Conservation (phyloP, 192 early-diverging fungal species). For the Coemansia reversa region DNA sequence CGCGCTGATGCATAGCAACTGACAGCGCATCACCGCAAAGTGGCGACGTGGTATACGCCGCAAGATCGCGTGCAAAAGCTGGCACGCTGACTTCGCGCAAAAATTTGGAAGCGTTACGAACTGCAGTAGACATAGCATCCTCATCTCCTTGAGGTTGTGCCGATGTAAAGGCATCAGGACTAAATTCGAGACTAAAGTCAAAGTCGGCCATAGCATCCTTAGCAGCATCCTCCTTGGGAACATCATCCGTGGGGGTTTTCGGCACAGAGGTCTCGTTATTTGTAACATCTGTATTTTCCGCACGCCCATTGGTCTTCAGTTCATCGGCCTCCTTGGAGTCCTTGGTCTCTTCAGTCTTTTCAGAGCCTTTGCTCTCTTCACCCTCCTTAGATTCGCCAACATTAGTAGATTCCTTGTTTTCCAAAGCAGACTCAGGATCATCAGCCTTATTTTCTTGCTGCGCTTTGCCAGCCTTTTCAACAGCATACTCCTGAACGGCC, state of each 20-base stretch:
- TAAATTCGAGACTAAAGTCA: constrained; percentile 58
- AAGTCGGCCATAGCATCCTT: constrained; percentile 42
- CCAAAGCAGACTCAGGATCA: neutral
- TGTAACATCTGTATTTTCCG: neutral
- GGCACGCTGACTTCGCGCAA: constrained; percentile 68
- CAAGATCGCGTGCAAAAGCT: constrained; percentile 59
- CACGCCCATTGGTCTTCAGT: neutral
- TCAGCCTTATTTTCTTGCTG: constrained; percentile 7
- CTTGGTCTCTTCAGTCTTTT: constrained; percentile 6
- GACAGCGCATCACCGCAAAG: constrained; percentile 75
- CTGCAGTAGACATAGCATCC: constrained; percentile 56
- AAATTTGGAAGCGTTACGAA: constrained; percentile 78
- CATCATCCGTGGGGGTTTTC: neutral
- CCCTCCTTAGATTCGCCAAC: neutral
- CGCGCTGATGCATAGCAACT: constrained; percentile 83
- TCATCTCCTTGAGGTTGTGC: constrained; percentile 41
- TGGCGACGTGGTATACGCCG: constrained; percentile 71
- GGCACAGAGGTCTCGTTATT: neutral
- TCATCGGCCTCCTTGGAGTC: constrained; percentile 7
- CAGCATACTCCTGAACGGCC: constrained; percentile 48
- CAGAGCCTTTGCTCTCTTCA: neutral
- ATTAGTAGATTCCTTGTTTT: constrained; percentile 9
- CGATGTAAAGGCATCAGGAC: constrained; percentile 61
- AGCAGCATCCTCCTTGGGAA: neutral
- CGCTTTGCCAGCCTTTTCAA: constrained; percentile 39